Conservation (phyloP, 2,329 filamentous ascomycete genomes). For the Colletotrichum shisoi region DNA sequence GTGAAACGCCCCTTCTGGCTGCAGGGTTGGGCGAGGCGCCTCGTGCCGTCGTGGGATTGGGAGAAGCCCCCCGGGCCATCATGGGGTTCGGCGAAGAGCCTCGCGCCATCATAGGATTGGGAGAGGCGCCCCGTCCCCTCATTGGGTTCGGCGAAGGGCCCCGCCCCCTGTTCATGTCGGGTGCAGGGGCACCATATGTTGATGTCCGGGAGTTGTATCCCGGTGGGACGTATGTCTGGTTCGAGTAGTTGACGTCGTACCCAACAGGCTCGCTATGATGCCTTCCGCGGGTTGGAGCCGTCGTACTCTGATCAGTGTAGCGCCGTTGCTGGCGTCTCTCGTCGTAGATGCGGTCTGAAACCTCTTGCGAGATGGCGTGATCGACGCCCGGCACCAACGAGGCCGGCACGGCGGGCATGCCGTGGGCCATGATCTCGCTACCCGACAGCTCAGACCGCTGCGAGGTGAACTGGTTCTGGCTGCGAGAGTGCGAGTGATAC, state of each 20-base stretch:
- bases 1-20: slow-evolving; percentile 43
- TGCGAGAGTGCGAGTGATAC: slow-evolving; percentile 45
- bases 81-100: slow-evolving; percentile 36
- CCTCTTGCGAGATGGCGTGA: slow-evolving; percentile 62
- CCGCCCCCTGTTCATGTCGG: slow-evolving; percentile 43
- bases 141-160: slow-evolving; percentile 53
- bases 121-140: slow-evolving; percentile 25
- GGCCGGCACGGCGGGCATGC: slow-evolving; percentile 59
- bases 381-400: slow-evolving; percentile 70
- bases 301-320: slow-evolving; percentile 54
- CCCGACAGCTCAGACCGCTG: slow-evolving; percentile 51
- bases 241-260: slow-evolving; percentile 37
- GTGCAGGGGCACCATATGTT: slow-evolving; percentile 49
- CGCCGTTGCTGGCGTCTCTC: slow-evolving; percentile 60
- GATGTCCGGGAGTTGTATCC: slow-evolving; percentile 55
- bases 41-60: slow-evolving; percentile 52
- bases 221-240: slow-evolving; percentile 50
- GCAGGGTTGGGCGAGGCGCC: slow-evolving; percentile 58
- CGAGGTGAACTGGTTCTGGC: slow-evolving; percentile 46
- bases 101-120: slow-evolving; percentile 56
- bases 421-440: slow-evolving; percentile 50
- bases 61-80: slow-evolving; percentile 31
- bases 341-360: slow-evolving; percentile 65
- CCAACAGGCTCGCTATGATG: slow-evolving; percentile 46
- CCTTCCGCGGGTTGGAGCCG: slow-evolving; percentile 54